phyloP scores from a whole-genome alignment of 129 eudicot species.

The Dittrichia graveolens region DNA sequence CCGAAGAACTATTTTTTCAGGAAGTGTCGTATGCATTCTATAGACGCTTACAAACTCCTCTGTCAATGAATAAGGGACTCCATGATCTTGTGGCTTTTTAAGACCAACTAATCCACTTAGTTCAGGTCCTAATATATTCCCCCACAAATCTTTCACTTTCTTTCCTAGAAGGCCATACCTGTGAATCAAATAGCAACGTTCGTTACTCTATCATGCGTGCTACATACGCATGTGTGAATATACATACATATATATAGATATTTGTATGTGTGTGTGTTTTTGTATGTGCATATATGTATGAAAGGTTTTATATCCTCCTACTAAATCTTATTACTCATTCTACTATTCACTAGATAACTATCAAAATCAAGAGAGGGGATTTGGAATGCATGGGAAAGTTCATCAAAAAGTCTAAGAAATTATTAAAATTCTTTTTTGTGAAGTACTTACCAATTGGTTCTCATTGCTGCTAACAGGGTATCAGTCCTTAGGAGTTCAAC shows the following conservation, averaged over 20 bases:
- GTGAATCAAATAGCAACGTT: background rate
- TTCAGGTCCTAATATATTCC: slow-evolving; percentile 47
- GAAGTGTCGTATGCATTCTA: slow-evolving; percentile 55
- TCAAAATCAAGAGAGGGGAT: too few species aligned
- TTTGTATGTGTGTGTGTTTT: too few species aligned
- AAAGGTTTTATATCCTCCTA: too few species aligned
- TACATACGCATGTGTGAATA: too few species aligned
- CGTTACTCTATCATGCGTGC: too few species aligned
- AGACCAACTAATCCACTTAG: slow-evolving; percentile 59
- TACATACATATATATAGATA: too few species aligned
- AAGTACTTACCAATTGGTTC: slow-evolving; percentile 49
- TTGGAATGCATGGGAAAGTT: background rate
- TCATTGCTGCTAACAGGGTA: slow-evolving; percentile 58
- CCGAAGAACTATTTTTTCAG: slow-evolving; percentile 44
- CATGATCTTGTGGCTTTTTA: slow-evolving; percentile 54
- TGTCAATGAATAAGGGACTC: slow-evolving; percentile 59
- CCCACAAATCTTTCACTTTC: slow-evolving; percentile 46
- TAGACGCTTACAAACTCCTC: slow-evolving; percentile 65
- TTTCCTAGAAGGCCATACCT: slow-evolving; percentile 61
- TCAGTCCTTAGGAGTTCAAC: slow-evolving; percentile 55
- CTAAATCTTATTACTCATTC: too few species aligned
- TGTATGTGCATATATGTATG: too few species aligned
- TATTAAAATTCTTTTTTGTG: background rate
- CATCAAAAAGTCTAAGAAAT: background rate
- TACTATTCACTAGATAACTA: too few species aligned